Evolutionary conservation across 1,284 basidiomycete genomes (phyloP).

Genomic region (Pterulicium gracile): DNA sequence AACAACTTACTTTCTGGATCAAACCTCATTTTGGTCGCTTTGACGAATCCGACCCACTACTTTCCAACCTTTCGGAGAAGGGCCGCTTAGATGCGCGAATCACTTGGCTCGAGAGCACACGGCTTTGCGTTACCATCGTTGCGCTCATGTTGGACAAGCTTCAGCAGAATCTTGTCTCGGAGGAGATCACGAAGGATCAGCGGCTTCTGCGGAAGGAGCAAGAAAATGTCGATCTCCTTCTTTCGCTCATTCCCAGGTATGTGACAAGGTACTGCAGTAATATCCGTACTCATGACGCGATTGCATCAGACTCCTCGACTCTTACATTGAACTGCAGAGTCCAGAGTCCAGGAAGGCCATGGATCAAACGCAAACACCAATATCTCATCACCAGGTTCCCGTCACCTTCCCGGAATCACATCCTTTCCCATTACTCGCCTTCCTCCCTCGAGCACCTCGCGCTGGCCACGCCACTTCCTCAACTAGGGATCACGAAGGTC

Average conservation of each 20-base stretch:
- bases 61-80: slow-evolving; percentile 51
- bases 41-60: slow-evolving; percentile 65
- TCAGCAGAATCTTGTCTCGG: slow-evolving; percentile 70
- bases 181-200: slow-evolving; percentile 51
- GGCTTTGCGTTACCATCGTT: slow-evolving; percentile 75
- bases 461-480: slow-evolving; percentile 30
- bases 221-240: slow-evolving; percentile 85
- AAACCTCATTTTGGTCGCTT: slow-evolving; percentile 92
- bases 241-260: slow-evolving; percentile 81
- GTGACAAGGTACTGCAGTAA: slow-evolving; percentile 12
- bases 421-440: slow-evolving; percentile 78
- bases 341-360: slow-evolving; percentile 58
- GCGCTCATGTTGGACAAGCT: slow-evolving; percentile 90
- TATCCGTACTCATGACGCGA: slow-evolving; percentile 5
- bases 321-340: slow-evolving; percentile 77
- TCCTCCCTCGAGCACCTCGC: slow-evolving; percentile 43
- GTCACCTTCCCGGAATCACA: slow-evolving; percentile 91
- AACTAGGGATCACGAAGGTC: slow-evolving; percentile 24
- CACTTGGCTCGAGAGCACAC: slow-evolving; percentile 82
- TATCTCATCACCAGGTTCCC: slow-evolving; percentile 56
- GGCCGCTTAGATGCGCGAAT: slow-evolving; percentile 69
- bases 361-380: slow-evolving; percentile 54
- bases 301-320: slow-evolving; percentile 60
- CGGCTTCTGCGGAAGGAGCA: slow-evolving; percentile 69
- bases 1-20: slow-evolving; percentile 86